Base-by-base conservation (phyloP, 306 rosid genomes). In the Datisca glomerata region DNA sequence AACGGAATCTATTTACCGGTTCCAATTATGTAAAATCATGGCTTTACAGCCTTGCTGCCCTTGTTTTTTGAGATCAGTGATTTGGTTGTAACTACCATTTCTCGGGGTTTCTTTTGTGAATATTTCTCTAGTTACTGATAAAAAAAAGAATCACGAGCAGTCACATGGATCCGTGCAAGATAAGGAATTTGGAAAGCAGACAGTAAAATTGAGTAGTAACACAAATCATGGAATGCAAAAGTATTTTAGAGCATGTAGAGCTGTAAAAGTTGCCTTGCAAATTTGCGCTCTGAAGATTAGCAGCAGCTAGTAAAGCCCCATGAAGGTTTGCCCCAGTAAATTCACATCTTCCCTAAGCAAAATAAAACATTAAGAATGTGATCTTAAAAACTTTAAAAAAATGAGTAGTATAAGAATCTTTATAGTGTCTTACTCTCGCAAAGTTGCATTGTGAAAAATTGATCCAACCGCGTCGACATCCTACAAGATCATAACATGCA, bases 321-420 rank as follows among this genome's bases (percentile, higher is more conserved):
- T 75, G 93, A 44, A 87, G 93, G 73, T 83, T 87, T 53, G 97
- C 97, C 70, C 89, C 83, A 45, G 78, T 87, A 74, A 87, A 87
- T 48, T 83, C 97, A 74, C 97, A 87, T 68, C 97, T 87, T 83
- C 64, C n/a, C 77, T 61, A 76, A 80, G 75, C 70, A 79, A 74
- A 57, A 72, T 39, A 61, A 63, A 57, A 65, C 56, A 57, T 54
- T 69, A 64, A 62, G 65, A 66, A 48, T 53, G 59, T 24, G 49
- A 8, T 40, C 13, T 34, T 29, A 51, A 32, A 46, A 32, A 59
- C 27, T 32, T 10, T 47, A 41, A 59, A 12, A 31, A 45, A 28
- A 52, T 46, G 25, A 57, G n/a, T 10, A 56, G 36, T 24, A 24
- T 8, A 56, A 47, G 12, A 8, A 13, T 46, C 46, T 49, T 51